Conservation (phyloP, 805 yeast species). For the Babjeviella inositovora region DNA sequence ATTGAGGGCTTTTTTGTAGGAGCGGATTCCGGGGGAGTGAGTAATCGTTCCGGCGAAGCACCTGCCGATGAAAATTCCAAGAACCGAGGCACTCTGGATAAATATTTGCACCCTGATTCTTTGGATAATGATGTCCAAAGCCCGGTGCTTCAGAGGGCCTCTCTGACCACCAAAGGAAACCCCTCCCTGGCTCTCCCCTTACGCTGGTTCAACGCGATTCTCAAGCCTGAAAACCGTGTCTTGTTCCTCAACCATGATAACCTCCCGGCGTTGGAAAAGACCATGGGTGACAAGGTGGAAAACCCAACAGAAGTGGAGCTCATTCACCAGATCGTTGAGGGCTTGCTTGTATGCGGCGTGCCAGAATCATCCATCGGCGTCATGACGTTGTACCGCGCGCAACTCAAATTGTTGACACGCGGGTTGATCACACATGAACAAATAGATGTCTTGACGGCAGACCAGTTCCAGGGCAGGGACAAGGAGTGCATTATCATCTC, state of each 20-base stretch:
- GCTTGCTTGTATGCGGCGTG: conserved; percentile 45
- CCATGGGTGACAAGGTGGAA: conserved; percentile 49
- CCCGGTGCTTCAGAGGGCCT: no score
- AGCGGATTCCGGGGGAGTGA: no score
- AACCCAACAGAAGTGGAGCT: conserved; percentile 62
- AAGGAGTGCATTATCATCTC: conserved; percentile 86
- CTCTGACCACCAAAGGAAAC: no score
- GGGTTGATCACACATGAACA: conserved; percentile 14
- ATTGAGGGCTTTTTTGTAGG: conserved; percentile 7
- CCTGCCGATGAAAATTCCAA: no score
- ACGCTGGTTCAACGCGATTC: no score
- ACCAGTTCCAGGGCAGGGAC: conserved; percentile 91
- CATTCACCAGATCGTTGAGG: conserved; percentile 43
- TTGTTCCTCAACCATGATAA: conserved; percentile 69
- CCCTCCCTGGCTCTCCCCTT: no score
- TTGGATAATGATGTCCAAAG: no score
- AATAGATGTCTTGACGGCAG: conserved; percentile 82
- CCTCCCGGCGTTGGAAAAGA: conserved; percentile 39
- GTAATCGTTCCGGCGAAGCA: no score
- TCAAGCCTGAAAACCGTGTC: conserved; percentile 44
- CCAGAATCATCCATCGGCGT: conserved; percentile 52
- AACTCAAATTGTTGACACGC: conserved; percentile 31
- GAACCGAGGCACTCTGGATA: no score
- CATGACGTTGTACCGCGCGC: conserved; percentile 81
- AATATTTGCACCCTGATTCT: no score